Evolutionary conservation across 306 rosid genomes (phyloP), one percentile per base, ranked within the genome.

Genomic region (Prinsepia uniflora): DNA sequence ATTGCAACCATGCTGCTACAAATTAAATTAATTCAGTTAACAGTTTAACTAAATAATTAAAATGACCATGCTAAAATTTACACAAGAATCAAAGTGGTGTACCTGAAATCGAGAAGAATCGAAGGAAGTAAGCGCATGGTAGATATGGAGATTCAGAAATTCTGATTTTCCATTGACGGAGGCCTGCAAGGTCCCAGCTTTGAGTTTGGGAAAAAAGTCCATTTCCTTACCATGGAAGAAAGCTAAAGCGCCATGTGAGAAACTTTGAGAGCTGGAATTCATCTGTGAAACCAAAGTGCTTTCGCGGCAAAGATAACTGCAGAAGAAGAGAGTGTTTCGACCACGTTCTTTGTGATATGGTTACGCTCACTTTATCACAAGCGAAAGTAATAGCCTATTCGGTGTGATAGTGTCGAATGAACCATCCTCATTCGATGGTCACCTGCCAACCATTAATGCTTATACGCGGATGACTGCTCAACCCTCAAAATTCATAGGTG

Each of bases 41-140:
- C 3, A 1, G 2, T 1, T 30, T 3, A 30, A 30, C 36, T 30
- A 30, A 30, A 30, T 30, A 2, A 58, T 9, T 60, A 17, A 60
- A 55, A 49, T 10, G 6, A 49, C 1, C 63, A 11, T 12, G 43
- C 56, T 62, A 0, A 0, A 44, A 34, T 20, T 50, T 41, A 22
- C 52, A 6, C 43, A 39, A 42, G 2, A 45, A 65, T 36, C 36
- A 66, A 36, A 2, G n/a, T 3, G 2, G 60, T 56, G 43, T 84
- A 92, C 94, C 96, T 83, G 92, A 10, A 83, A 70, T 19, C 47
- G 73, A 7, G 55, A 80, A 80, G 83, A 83, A 76, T 78, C 74
- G 41, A 84, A 83, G 20, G 80, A 84, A 76, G 82, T 73, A 48
- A 89, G 87, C 72, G 81, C 76, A 10, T 78, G 71, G 61, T 68